A percentile compares a stretch with the other conserved stretches of the same genome.
These are phyloP conservation scores for Phalaenopsis equestris DNA, from an alignment of 106 monocot species.

Conservation along the genomic window DNA sequence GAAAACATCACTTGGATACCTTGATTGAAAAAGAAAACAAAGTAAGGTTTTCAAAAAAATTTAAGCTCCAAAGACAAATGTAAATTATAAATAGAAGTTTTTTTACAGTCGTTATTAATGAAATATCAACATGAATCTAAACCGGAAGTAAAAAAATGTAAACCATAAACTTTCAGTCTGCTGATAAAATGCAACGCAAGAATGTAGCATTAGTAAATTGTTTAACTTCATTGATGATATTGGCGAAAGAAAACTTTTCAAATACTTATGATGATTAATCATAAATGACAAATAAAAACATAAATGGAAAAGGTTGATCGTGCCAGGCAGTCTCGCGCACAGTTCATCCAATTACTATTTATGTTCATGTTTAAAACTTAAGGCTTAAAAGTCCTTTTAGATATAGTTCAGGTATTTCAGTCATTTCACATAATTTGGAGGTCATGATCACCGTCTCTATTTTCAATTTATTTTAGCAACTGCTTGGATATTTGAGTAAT, in stretches of 20 bases:
- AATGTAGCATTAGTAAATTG: not conserved
- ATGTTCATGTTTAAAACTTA: not conserved
- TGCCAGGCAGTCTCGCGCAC: not conserved
- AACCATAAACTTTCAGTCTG: not conserved
- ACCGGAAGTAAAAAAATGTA: not conserved
- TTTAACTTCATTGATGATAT: not conserved
- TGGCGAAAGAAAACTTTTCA: not conserved
- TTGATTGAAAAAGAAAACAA: constrained; percentile 15
- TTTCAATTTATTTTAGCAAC: too few relatives aligned
- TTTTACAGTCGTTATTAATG: not conserved
- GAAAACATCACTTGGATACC: constrained; percentile 84
- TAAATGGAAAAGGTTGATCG: not conserved
- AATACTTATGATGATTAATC: not conserved
- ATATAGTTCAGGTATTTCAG: too few relatives aligned
- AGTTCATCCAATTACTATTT: not conserved
- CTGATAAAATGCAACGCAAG: not conserved
- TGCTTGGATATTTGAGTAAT: too few relatives aligned
- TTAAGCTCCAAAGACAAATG: not conserved
- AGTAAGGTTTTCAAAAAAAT: not conserved
- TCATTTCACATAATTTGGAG: too few relatives aligned
- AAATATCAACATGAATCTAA: not conserved
- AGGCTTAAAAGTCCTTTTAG: too few relatives aligned
- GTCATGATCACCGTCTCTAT: too few relatives aligned
- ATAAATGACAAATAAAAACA: not conserved
- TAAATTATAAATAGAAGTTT: not conserved